Percentiles rank a stretch among this genome's conserved stretches.
These are phyloP conservation scores for Phytophthora sansomeana DNA, from an alignment of 352 stramenopile genomes.

Conservation along the genomic window DNA sequence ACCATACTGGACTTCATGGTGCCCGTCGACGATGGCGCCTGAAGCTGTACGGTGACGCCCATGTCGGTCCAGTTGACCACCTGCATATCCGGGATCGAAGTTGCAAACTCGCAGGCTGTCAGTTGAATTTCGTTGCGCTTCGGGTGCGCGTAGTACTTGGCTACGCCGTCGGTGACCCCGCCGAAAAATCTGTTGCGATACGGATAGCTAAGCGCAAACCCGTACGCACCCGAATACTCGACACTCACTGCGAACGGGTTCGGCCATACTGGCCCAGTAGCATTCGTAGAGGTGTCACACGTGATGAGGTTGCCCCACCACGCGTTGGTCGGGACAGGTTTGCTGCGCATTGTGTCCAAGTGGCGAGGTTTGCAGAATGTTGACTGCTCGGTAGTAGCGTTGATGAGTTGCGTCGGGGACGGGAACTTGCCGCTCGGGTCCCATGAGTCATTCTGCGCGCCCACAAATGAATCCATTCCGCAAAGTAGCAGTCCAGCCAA, in stretches of 20 bases:
- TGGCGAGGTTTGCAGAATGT: slow-evolving; percentile 67
- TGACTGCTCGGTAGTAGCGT: slow-evolving; percentile 45
- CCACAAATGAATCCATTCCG: slow-evolving; percentile 21
- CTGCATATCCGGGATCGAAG: slow-evolving; percentile 48
- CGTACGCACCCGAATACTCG: slow-evolving; percentile 46
- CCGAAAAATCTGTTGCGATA: slow-evolving; percentile 78
- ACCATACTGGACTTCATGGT: slow-evolving; percentile 60
- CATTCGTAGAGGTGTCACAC: slow-evolving; percentile 57
- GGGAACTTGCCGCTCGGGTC: slow-evolving; percentile 46
- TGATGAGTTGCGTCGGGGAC: slow-evolving; percentile 42
- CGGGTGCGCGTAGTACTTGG: slow-evolving; percentile 67
- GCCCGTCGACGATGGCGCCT: slow-evolving; percentile 28
- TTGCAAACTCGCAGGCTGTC: slow-evolving; percentile 62
- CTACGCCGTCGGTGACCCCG: slow-evolving; percentile 40
- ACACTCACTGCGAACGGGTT: slow-evolving; percentile 75
- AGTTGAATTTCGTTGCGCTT: slow-evolving; percentile 71
- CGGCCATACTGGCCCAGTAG: slow-evolving; percentile 65
- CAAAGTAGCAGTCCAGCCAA: slow-evolving; percentile 29
- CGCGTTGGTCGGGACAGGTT: slow-evolving; percentile 75
- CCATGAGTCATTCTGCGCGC: slow-evolving; percentile 53
- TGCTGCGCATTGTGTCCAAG: slow-evolving; percentile 47
- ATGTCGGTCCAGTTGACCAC: slow-evolving; percentile 74
- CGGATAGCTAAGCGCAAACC: slow-evolving; percentile 69
- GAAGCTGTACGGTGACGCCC: slow-evolving; percentile 63
- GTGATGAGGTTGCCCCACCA: slow-evolving; percentile 89